phyloP scores from a whole-genome alignment of 129 eudicot species.

The sunflower (Helianthus annuus) region HanXRQr2.0-SUNRISE NC_035446.2:148661867-148662366 shows the following conservation, averaged over 20 bases:
- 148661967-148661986: constrained; percentile 46
- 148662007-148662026: constrained; percentile 49
- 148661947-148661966: constrained; percentile 31
- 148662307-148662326: neutral
- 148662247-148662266: constrained; percentile 12
- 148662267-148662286: neutral
- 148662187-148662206: constrained; percentile 31
- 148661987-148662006: constrained; percentile 57
- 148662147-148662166: constrained; percentile 56
- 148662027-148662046: constrained; percentile 34
- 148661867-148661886: neutral
- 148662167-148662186: constrained; percentile 59
- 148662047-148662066: constrained; percentile 41
- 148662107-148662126: constrained; percentile 55
- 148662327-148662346: too few relatives aligned
- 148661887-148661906: too few relatives aligned
- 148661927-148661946: constrained; percentile 15
- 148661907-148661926: neutral
- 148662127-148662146: constrained; percentile 69
- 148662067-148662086: constrained; percentile 45
- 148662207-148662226: constrained; percentile 36
- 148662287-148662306: neutral
- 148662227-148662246: constrained; percentile 12
- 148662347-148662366: too few relatives aligned
- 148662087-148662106: constrained; percentile 54